Evolutionary conservation across 2,329 filamentous ascomycete genomes (phyloP), one percentile per base, ranked within the genome.

Genomic region (Aspergillaceae sp.): DNA sequence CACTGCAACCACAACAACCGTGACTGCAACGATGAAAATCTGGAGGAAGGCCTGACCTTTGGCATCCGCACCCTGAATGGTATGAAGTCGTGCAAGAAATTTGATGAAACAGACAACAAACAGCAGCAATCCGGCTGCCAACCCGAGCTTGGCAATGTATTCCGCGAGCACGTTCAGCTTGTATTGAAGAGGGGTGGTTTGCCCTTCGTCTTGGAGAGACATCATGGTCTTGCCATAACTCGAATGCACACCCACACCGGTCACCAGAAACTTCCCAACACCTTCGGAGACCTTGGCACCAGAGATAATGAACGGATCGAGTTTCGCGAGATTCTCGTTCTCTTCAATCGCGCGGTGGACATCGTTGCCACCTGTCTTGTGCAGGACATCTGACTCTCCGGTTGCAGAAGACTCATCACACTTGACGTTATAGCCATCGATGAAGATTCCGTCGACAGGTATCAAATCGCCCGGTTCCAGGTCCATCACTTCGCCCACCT

Each of bases 21-120:
- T 80, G 30, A 80, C 74, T 33, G 78, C 73, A 29, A 80, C 67
- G 40, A 80, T 80, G 52, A 80, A 73, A 34, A 80, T 75, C 51
- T 74, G 73, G 11, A 81, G 66, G 56, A 81, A 81, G n/a, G 64
- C 66, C 56, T 79, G 76, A 5, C 75, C 78, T 56, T 79, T 80
- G 1, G 72, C 69, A 2, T 75, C 67, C 2, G 67, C 65, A 7
- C 62, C 63, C 2, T 63, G 56, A 27, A 76, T 80, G 26, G 67
- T 57, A 3, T 76, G 75, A 5, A 89, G 72, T 11, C 75, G 66
- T 29, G 77, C 84, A 26, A 86, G 65, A 60, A 89, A 91, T 56
- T 87, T 84, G 72, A 90, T 88, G 57, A 90, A 80, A 5, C 89
- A 71, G 5, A 89, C 84, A 42, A 88, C 70, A 59, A 91, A 91